A percentile compares a stretch with the other conserved stretches of the same genome.
Evolutionary conservation across 805 yeast species (phyloP).

Genomic region (Candida xyloterini): DNA sequence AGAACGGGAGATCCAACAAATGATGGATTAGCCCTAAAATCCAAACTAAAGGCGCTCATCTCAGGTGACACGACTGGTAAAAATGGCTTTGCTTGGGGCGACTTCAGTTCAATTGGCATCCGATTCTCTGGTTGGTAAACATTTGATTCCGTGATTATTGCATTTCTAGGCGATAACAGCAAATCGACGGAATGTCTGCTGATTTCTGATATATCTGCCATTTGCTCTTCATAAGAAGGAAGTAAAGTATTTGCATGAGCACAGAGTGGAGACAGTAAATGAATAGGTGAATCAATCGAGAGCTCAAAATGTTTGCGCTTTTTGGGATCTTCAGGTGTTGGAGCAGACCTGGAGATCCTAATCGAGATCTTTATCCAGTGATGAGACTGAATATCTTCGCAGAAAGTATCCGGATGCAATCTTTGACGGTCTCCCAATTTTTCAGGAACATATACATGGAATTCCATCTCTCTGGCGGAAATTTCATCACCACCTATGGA

Average conservation of each 20-base stretch:
- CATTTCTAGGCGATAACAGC: conserved; percentile 26
- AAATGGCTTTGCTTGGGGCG: conserved; percentile 65
- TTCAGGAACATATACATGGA: conserved; percentile 82
- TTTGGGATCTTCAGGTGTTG: conserved; percentile 38
- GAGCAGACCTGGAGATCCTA: conserved; percentile 67
- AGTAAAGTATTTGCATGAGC: conserved; percentile 76
- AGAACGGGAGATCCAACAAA: conserved; percentile 8
- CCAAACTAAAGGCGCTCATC: conserved; percentile 29
- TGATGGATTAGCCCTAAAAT: conserved; percentile 18
- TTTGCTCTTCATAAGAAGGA: conserved; percentile 57
- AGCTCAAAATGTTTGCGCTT: conserved; percentile 92
- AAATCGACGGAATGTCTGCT: conserved; percentile 20
- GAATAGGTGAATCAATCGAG: conserved; percentile 92
- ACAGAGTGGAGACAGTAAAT: conserved; percentile 70
- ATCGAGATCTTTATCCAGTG: conserved; percentile 95
- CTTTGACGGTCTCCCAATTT: conserved; percentile 51
- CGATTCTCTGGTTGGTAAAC: conserved; percentile 52
- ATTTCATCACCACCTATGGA: conserved; percentile 47
- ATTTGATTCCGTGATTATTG: conserved; percentile 39
- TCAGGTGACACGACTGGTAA: conserved; percentile 42
- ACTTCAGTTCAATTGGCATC: conserved; percentile 43
- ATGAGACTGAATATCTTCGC: conserved; percentile 74
- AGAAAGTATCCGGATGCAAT: conserved; percentile 84
- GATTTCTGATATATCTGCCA: conserved; percentile 12
- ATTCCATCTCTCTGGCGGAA: conserved; percentile 76